A percentile compares a stretch with the other conserved stretches of the same genome.
phyloP scores from a whole-genome alignment of 2,329 filamentous ascomycete genomes.

The Xylaria sp. region DNA sequence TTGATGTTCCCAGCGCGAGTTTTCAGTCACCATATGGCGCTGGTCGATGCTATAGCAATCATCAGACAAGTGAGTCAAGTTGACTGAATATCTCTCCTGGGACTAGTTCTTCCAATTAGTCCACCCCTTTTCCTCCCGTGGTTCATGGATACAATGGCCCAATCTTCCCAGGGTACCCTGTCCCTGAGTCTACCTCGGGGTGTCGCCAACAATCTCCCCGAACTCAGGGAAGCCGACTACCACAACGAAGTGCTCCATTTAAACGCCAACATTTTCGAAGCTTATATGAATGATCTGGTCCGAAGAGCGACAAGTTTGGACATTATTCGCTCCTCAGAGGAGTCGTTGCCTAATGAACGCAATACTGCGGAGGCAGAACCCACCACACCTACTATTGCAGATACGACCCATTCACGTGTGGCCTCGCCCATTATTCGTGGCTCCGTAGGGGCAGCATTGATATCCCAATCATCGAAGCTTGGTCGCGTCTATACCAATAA shows the following conservation, averaged over 20 bases:
- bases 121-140: slow-evolving; percentile 7
- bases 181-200: slow-evolving; percentile 16
- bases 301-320: slow-evolving; percentile 34
- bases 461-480: slow-evolving; percentile 40
- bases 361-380: slow-evolving; percentile 40
- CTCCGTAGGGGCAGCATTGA: slow-evolving; percentile 39
- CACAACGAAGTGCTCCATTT: slow-evolving; percentile 28
- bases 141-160: slow-evolving; percentile 22
- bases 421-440: slow-evolving; percentile 39
- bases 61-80: slow-evolving; percentile 24
- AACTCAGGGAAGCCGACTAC: slow-evolving; percentile 30
- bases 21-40: slow-evolving; percentile 11
- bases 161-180: slow-evolving; percentile 21
- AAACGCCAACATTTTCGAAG: slow-evolving; percentile 20
- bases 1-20: slow-evolving; percentile 16
- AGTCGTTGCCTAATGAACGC: slow-evolving; percentile 31
- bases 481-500: slow-evolving; percentile 23
- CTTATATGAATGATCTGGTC: slow-evolving; percentile 31
- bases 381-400: slow-evolving; percentile 33
- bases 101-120: slow-evolving; percentile 10
- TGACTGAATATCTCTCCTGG: slow-evolving; percentile 18
- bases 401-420: slow-evolving; percentile 40
- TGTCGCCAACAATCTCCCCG: slow-evolving; percentile 22
- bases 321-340: slow-evolving; percentile 32
- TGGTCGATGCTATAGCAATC: slow-evolving; percentile 15